Evolutionary conservation across 2,329 filamentous ascomycete species (phyloP), one percentile per base, ranked within the genome.

Genomic region (Fusarium dlaminii): DNA sequence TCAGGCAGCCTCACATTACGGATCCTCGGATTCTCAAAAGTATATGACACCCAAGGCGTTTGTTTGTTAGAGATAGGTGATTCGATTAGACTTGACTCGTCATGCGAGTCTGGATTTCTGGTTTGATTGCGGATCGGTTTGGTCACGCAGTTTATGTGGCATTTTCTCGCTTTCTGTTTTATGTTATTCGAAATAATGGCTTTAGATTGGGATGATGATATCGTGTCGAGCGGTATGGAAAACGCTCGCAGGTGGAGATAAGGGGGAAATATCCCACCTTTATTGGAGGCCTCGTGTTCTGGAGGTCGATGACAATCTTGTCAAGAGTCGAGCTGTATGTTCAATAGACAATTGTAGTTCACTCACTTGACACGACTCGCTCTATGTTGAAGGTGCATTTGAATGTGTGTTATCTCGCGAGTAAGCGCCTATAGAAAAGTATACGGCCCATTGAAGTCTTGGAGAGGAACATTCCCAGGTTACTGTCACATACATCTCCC

Each of bases 21-120:
- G 70, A 70, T 71, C 49, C n/a, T 65, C 49, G 43, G 42, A 68
- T 61, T 61, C 55, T 55, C 54, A 78, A 78, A 79, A 77, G 75
- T 75, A 76, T 73, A 75, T 78, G 77, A 78, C 72, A 77, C 64
- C 60, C 62, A 77, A 68, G 77, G 77, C 75, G 77, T 79, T 79
- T 78, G 73, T 77, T 78, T 74, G 77, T 77, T 78, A 79, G 75
- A 79, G 69, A 64, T 64, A 66, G 65, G 67, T 78, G 74, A 76
- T 73, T 78, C 73, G 73, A 75, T 71, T 79, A 79, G 77, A 79
- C 75, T 75, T 70, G 77, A 72, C 77, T 78, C 67, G 59, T 58
- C 22, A 71, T 70, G 51, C 66, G 75, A 68, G 77, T 78, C 68
- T 77, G 63, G 77, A 74, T 78, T 70, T 62, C 69, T 68, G 77